These are phyloP conservation scores for Pythium plurisporium DNA, from an alignment of 352 stramenopile genomes.

Conservation along the genomic window DNA sequence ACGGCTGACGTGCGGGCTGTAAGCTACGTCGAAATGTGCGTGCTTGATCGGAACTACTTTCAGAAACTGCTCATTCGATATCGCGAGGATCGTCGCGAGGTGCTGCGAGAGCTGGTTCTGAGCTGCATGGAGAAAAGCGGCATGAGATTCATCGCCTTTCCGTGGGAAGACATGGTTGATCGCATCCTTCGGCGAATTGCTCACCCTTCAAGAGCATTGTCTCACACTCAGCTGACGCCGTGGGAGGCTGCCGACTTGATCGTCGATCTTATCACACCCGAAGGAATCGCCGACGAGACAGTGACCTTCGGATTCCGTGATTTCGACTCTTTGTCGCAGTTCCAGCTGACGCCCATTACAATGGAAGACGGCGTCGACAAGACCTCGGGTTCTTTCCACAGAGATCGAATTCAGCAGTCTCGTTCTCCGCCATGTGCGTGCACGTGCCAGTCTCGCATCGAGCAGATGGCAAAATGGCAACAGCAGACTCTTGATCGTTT, in stretches of 20 bases:
- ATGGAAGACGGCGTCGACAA: slow-evolving; percentile 8
- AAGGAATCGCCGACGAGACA: slow-evolving; percentile 9
- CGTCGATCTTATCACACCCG: slow-evolving; percentile 19
- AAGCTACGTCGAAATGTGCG: slow-evolving; percentile 29
- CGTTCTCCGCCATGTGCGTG: not conserved
- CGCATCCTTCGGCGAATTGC: not conserved
- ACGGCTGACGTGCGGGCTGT: slow-evolving; percentile 24
- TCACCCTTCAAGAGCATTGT: not conserved
- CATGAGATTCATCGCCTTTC: slow-evolving; percentile 25
- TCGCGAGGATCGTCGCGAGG: slow-evolving; percentile 20
- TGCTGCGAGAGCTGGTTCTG: slow-evolving; percentile 19
- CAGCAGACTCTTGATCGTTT: slow-evolving; percentile 18
- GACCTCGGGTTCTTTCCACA: not conserved
- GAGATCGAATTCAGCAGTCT: not conserved
- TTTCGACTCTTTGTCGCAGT: slow-evolving; percentile 17
- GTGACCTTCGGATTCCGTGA: slow-evolving; percentile 24
- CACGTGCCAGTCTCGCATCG: not conserved
- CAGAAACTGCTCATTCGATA: slow-evolving; percentile 23
- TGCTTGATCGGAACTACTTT: slow-evolving; percentile 18
- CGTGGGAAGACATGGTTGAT: slow-evolving; percentile 26
- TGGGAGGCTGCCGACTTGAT: slow-evolving; percentile 21
- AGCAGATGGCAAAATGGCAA: slow-evolving; percentile 10
- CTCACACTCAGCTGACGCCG: slow-evolving; percentile 17
- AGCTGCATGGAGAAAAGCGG: slow-evolving; percentile 26
- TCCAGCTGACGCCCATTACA: slow-evolving; percentile 15